Evolutionary conservation across 805 yeast species (phyloP), one percentile per base, ranked within the genome.

Genomic region (Ogataea minuta): DNA sequence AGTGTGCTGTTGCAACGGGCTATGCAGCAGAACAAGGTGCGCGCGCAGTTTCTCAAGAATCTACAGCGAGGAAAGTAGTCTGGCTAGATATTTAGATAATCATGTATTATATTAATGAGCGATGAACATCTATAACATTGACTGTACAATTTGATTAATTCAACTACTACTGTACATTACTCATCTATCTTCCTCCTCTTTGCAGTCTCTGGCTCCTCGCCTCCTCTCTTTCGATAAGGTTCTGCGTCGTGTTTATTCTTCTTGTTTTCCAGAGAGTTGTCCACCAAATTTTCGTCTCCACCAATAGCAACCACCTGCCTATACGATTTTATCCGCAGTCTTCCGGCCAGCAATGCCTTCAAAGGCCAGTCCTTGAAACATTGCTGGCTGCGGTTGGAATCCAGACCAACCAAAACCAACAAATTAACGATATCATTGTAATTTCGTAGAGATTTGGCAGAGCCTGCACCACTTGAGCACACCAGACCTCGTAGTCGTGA

Each of bases 401-500:
- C 81, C 29, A 93, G 70, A 0, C 96, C 97, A 49, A 91, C 66
- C 8, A 85, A 63, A 26, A 73, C 68, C 23, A 84, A 63, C 33
- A 93, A 63, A 42, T 80, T 84, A 10, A 76, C 68, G 6, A 87
- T 72, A 53, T 93, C 96, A 31, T 73, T 67, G 26, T 78, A 76
- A 21, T 79, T 76, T 46, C 98, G 68, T n/a, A 79, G 63, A 29
- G 30, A 34, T 10, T 39, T 37, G 23, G 77, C 57, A 20, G 63
- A 57, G 3, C 52, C 42, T 0, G 93, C 86, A 2, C 96, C 97
- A 53, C 91, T 78, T 9, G 91, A 77, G 4, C 88, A 68, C 2
- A 93, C 71, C 12, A 93, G 56, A 0, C 97, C 97, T 29, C 88
- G 73, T 12, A 79, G 74, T 49, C 99, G 70, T 0, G 95, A 75